Evolutionary conservation across 2,329 filamentous ascomycete species (phyloP), one percentile per base, ranked within the genome.

Genomic region (Trichoderma afroharzianum): DNA sequence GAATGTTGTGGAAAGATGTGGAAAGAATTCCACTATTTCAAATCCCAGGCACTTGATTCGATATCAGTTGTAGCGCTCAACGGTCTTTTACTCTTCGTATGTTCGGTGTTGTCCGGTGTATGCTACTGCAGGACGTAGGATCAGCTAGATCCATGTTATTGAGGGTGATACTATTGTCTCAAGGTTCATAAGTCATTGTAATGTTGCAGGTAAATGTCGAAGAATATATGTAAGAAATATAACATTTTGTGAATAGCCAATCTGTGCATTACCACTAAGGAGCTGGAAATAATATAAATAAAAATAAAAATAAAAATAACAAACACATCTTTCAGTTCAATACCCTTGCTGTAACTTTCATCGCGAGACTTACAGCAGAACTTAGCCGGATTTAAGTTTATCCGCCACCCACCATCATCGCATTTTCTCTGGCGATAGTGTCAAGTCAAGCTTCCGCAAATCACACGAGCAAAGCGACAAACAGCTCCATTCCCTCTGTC

Each of bases 381-480:
- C 6, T 24, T 15, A 21, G 26, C n/a, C 66, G 66, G 66, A 59
- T 24, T 47, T 61, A 68, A 6, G 3, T 61, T 68, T 50, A 26
- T 68, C 66, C 66, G 66, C 24, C 26, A 24, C 36, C 26, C 64
- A 61, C 64, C 55, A 59, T 59, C 66, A 15, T 68, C 55, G 53
- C 66, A 47, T 47, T 68, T 68, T 68, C 57, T 47, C 57, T 32
- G 14, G 57, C 62, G 39, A 64, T 30, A 64, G 18, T 4, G n/a
- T 67, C 50, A 50, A 50, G 33, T 9, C 33, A 33, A 32, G 66
- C 26, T 26, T n/a, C 18, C 2, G 55, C 36, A 47, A n/a, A 50
- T 18, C n/a, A n/a, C 36, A 7, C 32, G 8, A 30, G 32, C 24
- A 30, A 24, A 21, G 39, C 32, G 47, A 26, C 55, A 61, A n/a